Evolutionary conservation across 257 asterid genomes (phyloP).

Genomic region (Jasminum sambac): DNA sequence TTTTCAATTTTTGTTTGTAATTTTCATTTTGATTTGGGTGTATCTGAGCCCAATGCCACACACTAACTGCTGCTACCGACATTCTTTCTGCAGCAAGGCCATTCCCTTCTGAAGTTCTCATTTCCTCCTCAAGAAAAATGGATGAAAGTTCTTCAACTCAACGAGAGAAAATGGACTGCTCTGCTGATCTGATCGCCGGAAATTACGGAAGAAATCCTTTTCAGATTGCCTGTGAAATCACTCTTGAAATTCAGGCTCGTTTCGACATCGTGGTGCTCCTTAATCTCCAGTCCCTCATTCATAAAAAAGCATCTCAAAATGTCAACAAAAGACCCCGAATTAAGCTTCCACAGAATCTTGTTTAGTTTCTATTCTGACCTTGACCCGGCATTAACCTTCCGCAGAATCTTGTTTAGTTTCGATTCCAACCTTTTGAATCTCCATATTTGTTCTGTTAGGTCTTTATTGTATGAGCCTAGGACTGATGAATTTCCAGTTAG

Average conservation of each 20-base stretch:
- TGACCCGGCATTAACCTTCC: too few species aligned
- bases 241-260: constrained; percentile 48
- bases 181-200: constrained; percentile 30
- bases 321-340: constrained; percentile 2
- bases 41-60: too few species aligned
- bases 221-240: constrained; percentile 48
- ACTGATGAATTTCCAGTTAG: constrained; percentile 11
- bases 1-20: too few species aligned
- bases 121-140: too few species aligned
- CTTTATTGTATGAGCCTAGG: constrained; percentile 34
- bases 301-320: constrained; percentile 33
- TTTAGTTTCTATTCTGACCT: too few species aligned
- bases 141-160: neutral
- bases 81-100: too few species aligned
- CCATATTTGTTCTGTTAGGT: constrained; percentile 25
- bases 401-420: too few species aligned
- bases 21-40: too few species aligned
- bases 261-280: constrained; percentile 48
- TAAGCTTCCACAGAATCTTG: constrained; percentile 25
- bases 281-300: constrained; percentile 43
- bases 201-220: constrained; percentile 44
- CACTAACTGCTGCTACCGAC: too few species aligned
- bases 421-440: too few species aligned
- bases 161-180: neutral
- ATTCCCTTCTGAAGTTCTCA: too few species aligned